These are phyloP conservation scores for Durotheca rogersii DNA, from an alignment of 495 filamentous ascomycete species.

Conservation along the genomic window DNA sequence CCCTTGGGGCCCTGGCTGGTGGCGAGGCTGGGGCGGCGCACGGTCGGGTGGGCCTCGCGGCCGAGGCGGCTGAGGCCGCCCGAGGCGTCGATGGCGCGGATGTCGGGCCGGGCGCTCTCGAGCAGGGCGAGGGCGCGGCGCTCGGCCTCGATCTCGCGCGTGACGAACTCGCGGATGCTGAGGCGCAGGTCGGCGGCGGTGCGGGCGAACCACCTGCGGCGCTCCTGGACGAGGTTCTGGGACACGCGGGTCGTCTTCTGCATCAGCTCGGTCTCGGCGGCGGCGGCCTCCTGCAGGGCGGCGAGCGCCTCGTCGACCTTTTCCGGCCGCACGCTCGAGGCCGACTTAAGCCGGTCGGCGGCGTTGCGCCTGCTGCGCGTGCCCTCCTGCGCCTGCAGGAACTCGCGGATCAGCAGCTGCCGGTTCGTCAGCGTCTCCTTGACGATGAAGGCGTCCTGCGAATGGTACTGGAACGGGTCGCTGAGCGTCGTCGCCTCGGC, in stretches of 20 bases:
- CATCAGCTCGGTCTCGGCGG: constrained; percentile 72
- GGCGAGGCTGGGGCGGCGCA: constrained; percentile 71
- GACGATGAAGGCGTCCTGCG: constrained; percentile 93
- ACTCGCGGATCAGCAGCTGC: constrained; percentile 94
- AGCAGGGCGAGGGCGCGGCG: constrained; percentile 87
- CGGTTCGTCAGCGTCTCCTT: constrained; percentile 99
- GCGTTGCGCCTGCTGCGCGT: constrained; percentile 77
- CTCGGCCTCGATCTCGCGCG: constrained; percentile 95
- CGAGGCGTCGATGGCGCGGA: constrained; percentile 85
- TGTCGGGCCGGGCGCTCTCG: constrained; percentile 88
- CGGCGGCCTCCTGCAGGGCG: constrained; percentile 81
- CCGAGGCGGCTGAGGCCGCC: constrained; percentile 88
- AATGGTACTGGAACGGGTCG: constrained; percentile 93
- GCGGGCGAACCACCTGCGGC: constrained; percentile 84
- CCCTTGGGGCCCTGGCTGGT: constrained; percentile 92
- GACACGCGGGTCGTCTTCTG: constrained; percentile 87
- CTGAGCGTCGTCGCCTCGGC: constrained; percentile 93
- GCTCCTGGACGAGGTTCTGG: constrained; percentile 82
- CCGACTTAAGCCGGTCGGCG: constrained; percentile 83
- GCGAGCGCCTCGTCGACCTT: constrained; percentile 96
- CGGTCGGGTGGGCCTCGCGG: constrained; percentile 78
- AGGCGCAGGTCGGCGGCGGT: constrained; percentile 77
- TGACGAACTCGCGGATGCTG: constrained; percentile 85
- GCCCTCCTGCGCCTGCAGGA: constrained; percentile 79
- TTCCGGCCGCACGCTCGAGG: constrained; percentile 78